Percentiles rank a stretch among this genome's conserved stretches.
Evolutionary conservation across 2,329 filamentous ascomycete genomes (phyloP).

Genomic region (Corynespora cassiicola): DNA sequence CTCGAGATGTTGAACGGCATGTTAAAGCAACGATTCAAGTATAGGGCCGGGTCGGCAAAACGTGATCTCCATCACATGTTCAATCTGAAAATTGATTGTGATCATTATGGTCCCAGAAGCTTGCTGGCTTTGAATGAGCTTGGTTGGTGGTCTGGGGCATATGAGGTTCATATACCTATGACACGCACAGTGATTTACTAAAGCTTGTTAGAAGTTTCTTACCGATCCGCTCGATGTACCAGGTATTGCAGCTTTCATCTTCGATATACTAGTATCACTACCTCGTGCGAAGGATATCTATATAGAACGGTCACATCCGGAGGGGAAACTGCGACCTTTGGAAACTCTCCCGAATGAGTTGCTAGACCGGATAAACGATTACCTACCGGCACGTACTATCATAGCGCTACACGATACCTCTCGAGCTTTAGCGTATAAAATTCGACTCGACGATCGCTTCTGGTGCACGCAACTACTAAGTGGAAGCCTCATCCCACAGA

Average conservation of each 20-base stretch:
- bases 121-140: slow-evolving; percentile 22
- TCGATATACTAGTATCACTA: slow-evolving; percentile 15
- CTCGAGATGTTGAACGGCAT: too few species aligned
- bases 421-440: slow-evolving; percentile 19
- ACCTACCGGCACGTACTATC: slow-evolving; percentile 19
- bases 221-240: slow-evolving; percentile 22
- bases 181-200: neutral
- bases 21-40: too few species aligned
- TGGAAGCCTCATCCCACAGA: slow-evolving; percentile 25
- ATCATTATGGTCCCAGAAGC: slow-evolving; percentile 23
- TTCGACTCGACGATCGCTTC: slow-evolving; percentile 29
- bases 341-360: slow-evolving; percentile 26
- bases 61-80: too few species aligned
- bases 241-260: slow-evolving; percentile 13
- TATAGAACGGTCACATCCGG: neutral
- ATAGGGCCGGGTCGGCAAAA: too few species aligned
- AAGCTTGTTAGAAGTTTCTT: slow-evolving; percentile 27
- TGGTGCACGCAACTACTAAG: slow-evolving; percentile 29
- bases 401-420: slow-evolving; percentile 28
- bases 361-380: slow-evolving; percentile 19
- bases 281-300: slow-evolving; percentile 3
- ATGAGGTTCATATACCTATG: slow-evolving; percentile 20
- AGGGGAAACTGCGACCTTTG: slow-evolving; percentile 10
- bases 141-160: slow-evolving; percentile 31
- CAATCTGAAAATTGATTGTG: slow-evolving; percentile 13